A percentile compares a stretch with the other conserved stretches of the same genome.
Conservation (phyloP, 352 stramenopile species). For the Thalassiosira allenii region DNA sequence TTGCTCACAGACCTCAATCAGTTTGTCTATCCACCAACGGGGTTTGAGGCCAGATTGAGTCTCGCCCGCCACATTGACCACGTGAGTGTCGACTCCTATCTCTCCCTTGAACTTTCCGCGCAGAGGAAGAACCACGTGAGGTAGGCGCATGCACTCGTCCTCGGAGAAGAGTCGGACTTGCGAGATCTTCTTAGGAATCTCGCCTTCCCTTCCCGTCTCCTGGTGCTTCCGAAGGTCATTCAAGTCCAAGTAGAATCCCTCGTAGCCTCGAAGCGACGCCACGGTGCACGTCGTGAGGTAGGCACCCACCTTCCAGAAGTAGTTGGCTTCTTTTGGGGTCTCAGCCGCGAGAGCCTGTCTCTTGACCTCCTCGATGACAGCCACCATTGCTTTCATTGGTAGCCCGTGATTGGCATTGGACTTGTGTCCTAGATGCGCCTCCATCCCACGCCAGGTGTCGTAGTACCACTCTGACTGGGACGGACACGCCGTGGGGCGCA, state of each 20-base stretch:
- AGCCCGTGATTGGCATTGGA: constrained; percentile 27
- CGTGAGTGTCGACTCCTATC: constrained; percentile 12
- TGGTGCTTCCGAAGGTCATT: constrained; percentile 5
- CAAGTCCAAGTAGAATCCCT: constrained; percentile 41
- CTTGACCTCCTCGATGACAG: constrained; percentile 20
- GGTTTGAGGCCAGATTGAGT: constrained; percentile 32
- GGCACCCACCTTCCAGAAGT: constrained; percentile 34
- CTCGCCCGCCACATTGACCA: constrained; percentile 31
- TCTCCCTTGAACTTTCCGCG: constrained; percentile 52
- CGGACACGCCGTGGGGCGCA: constrained; percentile 21
- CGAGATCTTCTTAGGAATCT: not conserved
- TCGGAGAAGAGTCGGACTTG: constrained; percentile 6
- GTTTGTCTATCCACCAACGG: constrained; percentile 47
- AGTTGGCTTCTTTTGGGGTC: not conserved
- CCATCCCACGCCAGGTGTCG: constrained; percentile 26
- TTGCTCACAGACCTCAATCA: constrained; percentile 18
- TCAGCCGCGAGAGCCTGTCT: not conserved
- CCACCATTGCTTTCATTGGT: constrained; percentile 33
- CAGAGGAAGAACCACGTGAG: constrained; percentile 21
- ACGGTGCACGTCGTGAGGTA: constrained; percentile 14
- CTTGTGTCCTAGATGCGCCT: constrained; percentile 53
- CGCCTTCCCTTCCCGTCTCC: not conserved
- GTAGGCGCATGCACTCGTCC: constrained; percentile 1
- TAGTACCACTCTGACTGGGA: constrained; percentile 52
- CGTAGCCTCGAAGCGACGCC: constrained; percentile 37